Evolutionary conservation across 2,329 filamentous ascomycete species (phyloP).

Genomic region (Fusarium sp.): DNA sequence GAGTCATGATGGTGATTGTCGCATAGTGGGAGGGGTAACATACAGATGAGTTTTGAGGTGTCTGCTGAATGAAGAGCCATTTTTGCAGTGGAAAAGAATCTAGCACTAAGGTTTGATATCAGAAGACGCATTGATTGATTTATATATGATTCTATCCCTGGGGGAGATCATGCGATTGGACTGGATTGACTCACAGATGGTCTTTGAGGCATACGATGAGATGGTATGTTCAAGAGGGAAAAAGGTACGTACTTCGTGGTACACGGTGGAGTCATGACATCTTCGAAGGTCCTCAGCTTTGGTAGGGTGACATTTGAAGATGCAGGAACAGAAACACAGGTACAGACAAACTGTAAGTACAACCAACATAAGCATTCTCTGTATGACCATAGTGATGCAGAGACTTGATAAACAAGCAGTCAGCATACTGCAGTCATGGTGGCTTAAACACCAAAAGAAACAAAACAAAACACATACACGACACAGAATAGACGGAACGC

Average conservation of each 20-base stretch:
- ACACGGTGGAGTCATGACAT: slow-evolving; percentile 39
- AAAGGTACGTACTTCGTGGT: slow-evolving; percentile 33
- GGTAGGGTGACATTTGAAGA: slow-evolving; percentile 14
- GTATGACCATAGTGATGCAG: not conserved
- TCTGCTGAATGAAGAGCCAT: slow-evolving; percentile 60
- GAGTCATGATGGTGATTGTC: slow-evolving; percentile 7
- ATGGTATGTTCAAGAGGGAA: slow-evolving; percentile 26
- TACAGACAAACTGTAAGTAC: not conserved
- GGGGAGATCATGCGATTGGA: slow-evolving; percentile 27
- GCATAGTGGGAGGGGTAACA: slow-evolving; percentile 37
- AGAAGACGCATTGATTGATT: slow-evolving; percentile 42
- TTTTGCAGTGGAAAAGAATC: slow-evolving; percentile 45
- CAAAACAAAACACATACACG: slow-evolving; percentile 17
- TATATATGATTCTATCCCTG: slow-evolving; percentile 10
- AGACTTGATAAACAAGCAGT: not conserved
- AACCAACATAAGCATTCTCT: not conserved
- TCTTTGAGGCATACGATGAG: slow-evolving; percentile 24
- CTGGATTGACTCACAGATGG: slow-evolving; percentile 21
- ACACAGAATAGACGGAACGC: slow-evolving; percentile 23
- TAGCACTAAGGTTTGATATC: slow-evolving; percentile 22
- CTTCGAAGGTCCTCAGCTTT: slow-evolving; percentile 23
- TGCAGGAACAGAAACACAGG: not conserved
- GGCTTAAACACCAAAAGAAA: slow-evolving; percentile 1
- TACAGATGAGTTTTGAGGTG: slow-evolving; percentile 62
- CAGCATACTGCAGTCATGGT: not conserved